Percentiles rank a stretch among this genome's conserved stretches.
Conservation (phyloP, 2,329 filamentous ascomycete genomes). For the Cercospora canescens region DNA sequence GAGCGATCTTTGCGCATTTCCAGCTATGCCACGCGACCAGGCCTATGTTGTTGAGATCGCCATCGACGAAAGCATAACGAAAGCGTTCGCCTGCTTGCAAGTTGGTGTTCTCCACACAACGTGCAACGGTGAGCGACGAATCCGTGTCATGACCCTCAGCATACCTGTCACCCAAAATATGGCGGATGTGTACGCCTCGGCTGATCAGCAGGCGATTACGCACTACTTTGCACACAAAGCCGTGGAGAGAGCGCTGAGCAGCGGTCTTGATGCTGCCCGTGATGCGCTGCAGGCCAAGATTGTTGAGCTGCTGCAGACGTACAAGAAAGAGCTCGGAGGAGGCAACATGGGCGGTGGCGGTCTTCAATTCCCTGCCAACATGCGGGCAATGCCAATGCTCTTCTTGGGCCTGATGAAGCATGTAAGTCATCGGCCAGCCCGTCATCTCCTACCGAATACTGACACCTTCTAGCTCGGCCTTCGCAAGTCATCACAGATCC, state of each 20-base stretch:
- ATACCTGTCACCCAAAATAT: constrained; percentile 90
- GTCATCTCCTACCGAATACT: constrained; percentile 21
- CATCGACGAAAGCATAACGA: constrained; percentile 91
- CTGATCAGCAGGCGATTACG: constrained; percentile 89
- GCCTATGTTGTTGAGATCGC: constrained; percentile 97
- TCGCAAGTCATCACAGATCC: constrained; percentile 89
- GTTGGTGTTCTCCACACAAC: constrained; percentile 95
- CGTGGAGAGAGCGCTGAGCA: constrained; percentile 83
- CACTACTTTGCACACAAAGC: constrained; percentile 98
- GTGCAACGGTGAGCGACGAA: constrained; percentile 93
- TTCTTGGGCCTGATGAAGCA: constrained; percentile 97
- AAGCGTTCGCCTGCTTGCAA: constrained; percentile 90
- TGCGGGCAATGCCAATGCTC: constrained; percentile 82
- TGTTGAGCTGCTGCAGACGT: constrained; percentile 88
- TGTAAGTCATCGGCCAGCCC: constrained; percentile 53
- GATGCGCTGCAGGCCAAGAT: constrained; percentile 91
- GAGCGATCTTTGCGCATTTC: constrained; percentile 96
- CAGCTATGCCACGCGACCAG: constrained; percentile 94
- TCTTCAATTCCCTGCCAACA: constrained; percentile 89
- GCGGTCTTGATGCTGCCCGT: constrained; percentile 83
- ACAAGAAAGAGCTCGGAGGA: constrained; percentile 93
- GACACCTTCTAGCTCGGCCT: constrained; percentile 62
- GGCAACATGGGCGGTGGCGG: constrained; percentile 92
- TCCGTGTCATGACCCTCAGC: constrained; percentile 89
- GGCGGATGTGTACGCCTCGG: constrained; percentile 89